Conservation (phyloP, 768 basidiomycete genomes). For the Pleurotus sapidus region DNA sequence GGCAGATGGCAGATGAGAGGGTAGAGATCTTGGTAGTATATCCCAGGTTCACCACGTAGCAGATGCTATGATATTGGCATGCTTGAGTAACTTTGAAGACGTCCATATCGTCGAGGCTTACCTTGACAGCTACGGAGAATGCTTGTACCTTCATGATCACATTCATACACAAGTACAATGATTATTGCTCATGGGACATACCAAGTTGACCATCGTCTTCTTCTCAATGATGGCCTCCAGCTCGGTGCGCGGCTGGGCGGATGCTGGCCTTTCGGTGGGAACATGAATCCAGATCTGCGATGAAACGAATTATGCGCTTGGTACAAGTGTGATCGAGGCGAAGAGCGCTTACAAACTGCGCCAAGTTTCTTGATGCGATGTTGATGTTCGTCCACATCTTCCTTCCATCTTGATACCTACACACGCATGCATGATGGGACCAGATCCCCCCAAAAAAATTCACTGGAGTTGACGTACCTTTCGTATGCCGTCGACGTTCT, state of each 20-base stretch:
- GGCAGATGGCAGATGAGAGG: slow-evolving; percentile 68
- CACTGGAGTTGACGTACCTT: slow-evolving; percentile 34
- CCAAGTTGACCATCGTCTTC: slow-evolving; percentile 67
- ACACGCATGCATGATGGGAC: background rate
- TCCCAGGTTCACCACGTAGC: slow-evolving; percentile 65
- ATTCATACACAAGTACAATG: background rate
- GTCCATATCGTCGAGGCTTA: slow-evolving; percentile 15
- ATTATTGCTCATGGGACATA: slow-evolving; percentile 26
- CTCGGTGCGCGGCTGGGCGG: slow-evolving; percentile 23
- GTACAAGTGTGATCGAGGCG: background rate
- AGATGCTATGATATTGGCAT: slow-evolving; percentile 39
- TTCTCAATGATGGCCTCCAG: slow-evolving; percentile 65
- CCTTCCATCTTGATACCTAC: slow-evolving; percentile 64
- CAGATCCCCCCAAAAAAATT: background rate
- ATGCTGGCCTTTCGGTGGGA: slow-evolving; percentile 35
- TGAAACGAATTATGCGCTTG: background rate
- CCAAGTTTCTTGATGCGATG: slow-evolving; percentile 54
- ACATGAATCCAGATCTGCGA: slow-evolving; percentile 57
- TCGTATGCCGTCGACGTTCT: slow-evolving; percentile 72
- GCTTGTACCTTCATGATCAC: slow-evolving; percentile 54
- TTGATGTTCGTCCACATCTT: slow-evolving; percentile 69
- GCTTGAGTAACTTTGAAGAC: too few relatives aligned
- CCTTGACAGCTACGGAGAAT: slow-evolving; percentile 66
- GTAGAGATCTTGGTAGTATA: slow-evolving; percentile 75
- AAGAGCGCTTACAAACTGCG: slow-evolving; percentile 46